Evolutionary conservation across 257 asterid species (phyloP).

Genomic region (Asclepias syriaca): DNA sequence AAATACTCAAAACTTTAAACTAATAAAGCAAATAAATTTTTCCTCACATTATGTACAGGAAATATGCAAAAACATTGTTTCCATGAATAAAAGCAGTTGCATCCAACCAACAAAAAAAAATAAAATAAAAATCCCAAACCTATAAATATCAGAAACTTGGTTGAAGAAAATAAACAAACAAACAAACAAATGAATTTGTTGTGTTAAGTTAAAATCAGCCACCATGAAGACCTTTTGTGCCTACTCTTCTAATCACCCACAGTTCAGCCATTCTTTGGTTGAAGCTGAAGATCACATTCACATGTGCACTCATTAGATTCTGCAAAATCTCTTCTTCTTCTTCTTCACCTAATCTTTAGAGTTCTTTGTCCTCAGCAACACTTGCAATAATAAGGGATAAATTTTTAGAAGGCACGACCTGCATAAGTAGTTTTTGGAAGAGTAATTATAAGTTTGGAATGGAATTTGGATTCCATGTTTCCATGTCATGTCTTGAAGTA

Average conservation of each 20-base stretch:
- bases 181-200: constrained; percentile 1
- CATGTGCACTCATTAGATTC: no score
- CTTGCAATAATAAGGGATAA: constrained; percentile 14
- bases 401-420: constrained; percentile 39
- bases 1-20: neutral
- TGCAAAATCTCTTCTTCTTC: no score
- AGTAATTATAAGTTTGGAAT: neutral
- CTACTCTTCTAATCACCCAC: neutral
- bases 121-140: neutral
- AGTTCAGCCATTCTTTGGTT: no score
- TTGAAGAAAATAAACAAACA: constrained; percentile 2
- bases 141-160: neutral
- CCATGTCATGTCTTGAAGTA: neutral
- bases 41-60: neutral
- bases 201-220: neutral
- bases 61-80: neutral
- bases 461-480: neutral
- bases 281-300: no score
- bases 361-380: constrained; percentile 12
- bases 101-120: neutral
- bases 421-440: constrained; percentile 9
- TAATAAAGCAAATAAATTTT: neutral
- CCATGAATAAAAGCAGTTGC: neutral
- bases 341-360: constrained; percentile 14
- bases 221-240: neutral